Conservation (phyloP, 202 grass and related monocot species). For the Saccharum hybrid region DNA sequence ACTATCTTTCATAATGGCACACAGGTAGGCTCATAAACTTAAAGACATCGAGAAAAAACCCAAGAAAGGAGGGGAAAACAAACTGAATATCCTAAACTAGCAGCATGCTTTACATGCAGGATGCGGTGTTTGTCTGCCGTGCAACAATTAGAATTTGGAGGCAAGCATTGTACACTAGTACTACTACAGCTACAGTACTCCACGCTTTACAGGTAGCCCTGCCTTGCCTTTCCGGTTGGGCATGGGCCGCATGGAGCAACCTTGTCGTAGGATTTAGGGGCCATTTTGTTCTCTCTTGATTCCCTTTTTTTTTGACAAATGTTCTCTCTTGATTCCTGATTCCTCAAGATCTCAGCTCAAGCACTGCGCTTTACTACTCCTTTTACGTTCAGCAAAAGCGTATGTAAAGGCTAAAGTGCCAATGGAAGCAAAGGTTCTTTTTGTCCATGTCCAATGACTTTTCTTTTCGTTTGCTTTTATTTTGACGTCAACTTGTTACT, state of each 20-base stretch:
- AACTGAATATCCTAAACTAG: no score
- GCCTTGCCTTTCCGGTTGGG: background rate
- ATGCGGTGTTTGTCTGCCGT: background rate
- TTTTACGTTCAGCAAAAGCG: background rate
- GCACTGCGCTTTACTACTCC: background rate
- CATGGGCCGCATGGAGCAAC: background rate
- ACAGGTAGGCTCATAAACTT: no score
- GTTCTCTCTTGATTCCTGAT: slow-evolving; percentile 9
- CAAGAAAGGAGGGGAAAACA: no score
- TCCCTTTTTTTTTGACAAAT: no score
- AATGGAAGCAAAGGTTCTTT: slow-evolving; percentile 7
- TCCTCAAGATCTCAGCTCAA: background rate
- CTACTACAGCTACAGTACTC: background rate
- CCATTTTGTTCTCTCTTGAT: no score
- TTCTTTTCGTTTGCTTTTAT: background rate
- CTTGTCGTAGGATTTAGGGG: no score
- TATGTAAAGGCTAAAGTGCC: background rate
- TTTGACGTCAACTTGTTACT: background rate
- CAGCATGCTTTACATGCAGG: no score
- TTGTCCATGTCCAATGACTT: background rate
- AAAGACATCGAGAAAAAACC: no score
- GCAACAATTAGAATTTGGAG: background rate
- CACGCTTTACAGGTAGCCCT: background rate
- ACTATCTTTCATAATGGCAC: no score
- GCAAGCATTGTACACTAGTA: background rate